Evolutionary conservation across 2,329 filamentous ascomycete genomes (phyloP).

Genomic region (Cadophora sp.): DNA sequence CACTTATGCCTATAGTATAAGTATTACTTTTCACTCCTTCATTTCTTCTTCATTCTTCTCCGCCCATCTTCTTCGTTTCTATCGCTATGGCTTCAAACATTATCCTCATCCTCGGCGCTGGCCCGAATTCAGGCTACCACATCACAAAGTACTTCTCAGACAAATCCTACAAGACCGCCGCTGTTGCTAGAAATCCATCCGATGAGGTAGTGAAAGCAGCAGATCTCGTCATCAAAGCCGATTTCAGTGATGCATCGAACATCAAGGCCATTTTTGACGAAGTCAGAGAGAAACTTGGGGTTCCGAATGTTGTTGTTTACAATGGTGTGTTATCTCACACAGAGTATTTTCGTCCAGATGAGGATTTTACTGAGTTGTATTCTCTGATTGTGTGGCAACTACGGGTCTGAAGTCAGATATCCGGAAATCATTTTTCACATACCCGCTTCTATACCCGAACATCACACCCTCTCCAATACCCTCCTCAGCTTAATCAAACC

Average conservation of each 20-base stretch:
- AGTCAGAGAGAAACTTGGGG: conserved; percentile 44
- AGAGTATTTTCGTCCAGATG: no score
- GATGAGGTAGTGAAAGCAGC: conserved; percentile 40
- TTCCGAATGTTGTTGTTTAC: conserved; percentile 54
- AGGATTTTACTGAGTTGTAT: no score
- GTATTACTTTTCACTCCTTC: neutral
- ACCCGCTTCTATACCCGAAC: no score
- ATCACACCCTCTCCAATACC: no score
- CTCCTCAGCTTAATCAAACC: no score
- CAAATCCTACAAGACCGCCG: conserved; percentile 52
- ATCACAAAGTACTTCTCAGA: conserved; percentile 48
- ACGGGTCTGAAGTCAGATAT: no score
- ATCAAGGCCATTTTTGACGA: conserved; percentile 48
- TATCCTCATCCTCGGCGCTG: conserved; percentile 51
- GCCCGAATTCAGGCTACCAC: conserved; percentile 48
- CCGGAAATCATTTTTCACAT: no score
- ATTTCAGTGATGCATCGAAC: conserved; percentile 48
- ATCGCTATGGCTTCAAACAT: conserved; percentile 31
- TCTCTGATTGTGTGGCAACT: no score
- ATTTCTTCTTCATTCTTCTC: neutral
- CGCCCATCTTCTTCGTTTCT: neutral
- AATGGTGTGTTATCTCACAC: conserved; percentile 43
- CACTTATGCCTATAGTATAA: neutral
- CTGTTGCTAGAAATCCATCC: conserved; percentile 45
- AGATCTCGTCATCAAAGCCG: conserved; percentile 47